These are phyloP conservation scores for Glaciozyma antarctica DNA, from an alignment of 768 basidiomycete genomes.

Conservation along the genomic window DNA sequence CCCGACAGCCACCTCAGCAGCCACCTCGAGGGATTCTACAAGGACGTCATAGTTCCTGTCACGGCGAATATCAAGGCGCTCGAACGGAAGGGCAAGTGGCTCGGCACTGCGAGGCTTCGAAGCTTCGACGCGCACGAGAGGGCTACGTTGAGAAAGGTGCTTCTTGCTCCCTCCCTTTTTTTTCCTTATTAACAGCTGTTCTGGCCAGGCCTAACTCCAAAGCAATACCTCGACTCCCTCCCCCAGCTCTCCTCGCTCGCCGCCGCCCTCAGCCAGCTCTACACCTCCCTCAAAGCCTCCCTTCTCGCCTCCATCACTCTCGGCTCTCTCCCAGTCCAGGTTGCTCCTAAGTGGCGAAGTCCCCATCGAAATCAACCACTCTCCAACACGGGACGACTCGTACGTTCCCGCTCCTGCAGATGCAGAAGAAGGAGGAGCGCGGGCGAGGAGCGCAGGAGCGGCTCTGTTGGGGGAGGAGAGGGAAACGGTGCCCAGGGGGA, in stretches of 20 bases:
- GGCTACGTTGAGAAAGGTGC: conserved; percentile 55
- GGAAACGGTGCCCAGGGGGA: not conserved
- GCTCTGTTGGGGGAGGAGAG: not conserved
- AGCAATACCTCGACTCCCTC: conserved; percentile 41
- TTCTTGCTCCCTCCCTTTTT: not conserved
- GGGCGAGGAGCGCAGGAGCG: conserved; percentile 2
- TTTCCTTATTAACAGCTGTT: not conserved
- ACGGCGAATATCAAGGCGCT: conserved; percentile 88
- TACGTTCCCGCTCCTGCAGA: conserved; percentile 14
- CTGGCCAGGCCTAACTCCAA: conserved; percentile 36
- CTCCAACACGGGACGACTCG: conserved; percentile 51
- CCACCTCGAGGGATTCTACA: conserved; percentile 35
- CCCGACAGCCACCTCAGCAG: conserved; percentile 34
- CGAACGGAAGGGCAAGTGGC: conserved; percentile 75
- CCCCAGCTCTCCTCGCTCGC: conserved; percentile 51
- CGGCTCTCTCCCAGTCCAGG: conserved; percentile 66
- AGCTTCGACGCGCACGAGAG: conserved; percentile 61
- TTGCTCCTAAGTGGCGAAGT: conserved; percentile 71
- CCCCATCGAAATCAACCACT: conserved; percentile 45
- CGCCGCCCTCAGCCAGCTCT: conserved; percentile 64
- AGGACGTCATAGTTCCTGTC: conserved; percentile 31
- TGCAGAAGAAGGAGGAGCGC: not conserved
- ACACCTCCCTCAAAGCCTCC: conserved; percentile 64
- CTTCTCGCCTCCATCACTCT: conserved; percentile 69
- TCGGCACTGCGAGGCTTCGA: conserved; percentile 71